These are phyloP conservation scores for Globisporangium takayamanum DNA, from an alignment of 352 stramenopile genomes.

Conservation along the genomic window DNA sequence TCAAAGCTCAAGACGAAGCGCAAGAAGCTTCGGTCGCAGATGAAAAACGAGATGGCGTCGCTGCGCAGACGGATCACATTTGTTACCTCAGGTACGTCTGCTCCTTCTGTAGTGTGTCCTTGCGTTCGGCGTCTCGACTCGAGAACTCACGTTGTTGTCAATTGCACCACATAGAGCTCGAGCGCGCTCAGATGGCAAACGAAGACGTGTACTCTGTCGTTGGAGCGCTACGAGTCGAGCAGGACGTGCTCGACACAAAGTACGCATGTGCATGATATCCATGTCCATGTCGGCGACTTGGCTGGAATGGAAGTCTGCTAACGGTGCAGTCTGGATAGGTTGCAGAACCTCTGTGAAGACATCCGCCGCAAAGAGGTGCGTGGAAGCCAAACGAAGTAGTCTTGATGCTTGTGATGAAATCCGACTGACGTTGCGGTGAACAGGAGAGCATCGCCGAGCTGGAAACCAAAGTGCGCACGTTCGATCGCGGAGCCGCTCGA, in stretches of 20 bases:
- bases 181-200: slow-evolving; percentile 41
- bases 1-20: slow-evolving; percentile 37
- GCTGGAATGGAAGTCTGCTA: neutral
- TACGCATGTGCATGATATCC: slow-evolving; percentile 2
- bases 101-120: neutral
- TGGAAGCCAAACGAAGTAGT: neutral
- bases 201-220: slow-evolving; percentile 35
- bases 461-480: slow-evolving; percentile 17
- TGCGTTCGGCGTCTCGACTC: neutral
- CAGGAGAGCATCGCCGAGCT: slow-evolving; percentile 28
- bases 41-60: slow-evolving; percentile 39
- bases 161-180: slow-evolving; percentile 22
- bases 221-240: slow-evolving; percentile 17
- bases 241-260: slow-evolving; percentile 26
- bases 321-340: slow-evolving; percentile 9
- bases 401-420: neutral
- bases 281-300: neutral
- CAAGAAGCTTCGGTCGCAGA: slow-evolving; percentile 36
- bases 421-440: slow-evolving; percentile 7
- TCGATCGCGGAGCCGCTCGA: slow-evolving; percentile 5
- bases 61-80: slow-evolving; percentile 32
- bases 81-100: slow-evolving; percentile 23
- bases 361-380: slow-evolving; percentile 23
- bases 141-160: slow-evolving; percentile 1
- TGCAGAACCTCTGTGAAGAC: slow-evolving; percentile 21